Percentiles rank a stretch among this genome's conserved stretches.
phyloP scores from a whole-genome alignment of 176 grass and related monocot species.

The Otatea glauca region DNA sequence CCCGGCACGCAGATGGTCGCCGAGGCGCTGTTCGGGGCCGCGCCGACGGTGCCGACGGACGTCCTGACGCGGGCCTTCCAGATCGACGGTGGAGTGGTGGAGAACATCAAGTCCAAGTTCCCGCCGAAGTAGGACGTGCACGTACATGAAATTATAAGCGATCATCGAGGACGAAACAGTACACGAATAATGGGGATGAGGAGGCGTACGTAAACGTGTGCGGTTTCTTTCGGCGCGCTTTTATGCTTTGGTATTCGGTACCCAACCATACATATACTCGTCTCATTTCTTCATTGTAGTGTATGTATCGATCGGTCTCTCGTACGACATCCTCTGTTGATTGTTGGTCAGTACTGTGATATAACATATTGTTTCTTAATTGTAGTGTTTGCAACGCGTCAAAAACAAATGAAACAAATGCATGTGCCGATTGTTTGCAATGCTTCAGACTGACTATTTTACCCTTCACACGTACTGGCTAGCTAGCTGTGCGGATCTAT shows the following conservation, averaged over 20 bases:
- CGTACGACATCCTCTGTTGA: too few relatives aligned
- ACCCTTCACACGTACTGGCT: too few relatives aligned
- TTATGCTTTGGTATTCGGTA: background rate
- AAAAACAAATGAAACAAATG: too few relatives aligned
- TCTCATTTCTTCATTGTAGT: background rate
- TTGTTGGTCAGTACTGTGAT: too few relatives aligned
- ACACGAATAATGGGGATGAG: background rate
- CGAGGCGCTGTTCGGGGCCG: conserved; percentile 48
- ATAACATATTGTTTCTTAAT: too few relatives aligned
- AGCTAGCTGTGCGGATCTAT: too few relatives aligned
- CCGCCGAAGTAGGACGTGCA: background rate
- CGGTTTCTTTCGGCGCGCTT: background rate
- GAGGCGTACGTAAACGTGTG: background rate
- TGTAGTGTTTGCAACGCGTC: too few relatives aligned
- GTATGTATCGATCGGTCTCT: background rate
- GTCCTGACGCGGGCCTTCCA: conserved; percentile 49
- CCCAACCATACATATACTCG: too few relatives aligned
- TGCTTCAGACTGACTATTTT: too few relatives aligned
- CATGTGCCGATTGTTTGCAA: too few relatives aligned
- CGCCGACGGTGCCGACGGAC: conserved; percentile 44
- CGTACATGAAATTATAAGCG: background rate
- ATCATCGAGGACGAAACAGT: background rate
- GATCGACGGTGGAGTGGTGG: conserved; percentile 41
- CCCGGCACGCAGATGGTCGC: conserved; percentile 47
- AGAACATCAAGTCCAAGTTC: conserved; percentile 48